These are phyloP conservation scores for Sporisorium reilianum DNA, from an alignment of 1,284 basidiomycete genomes.

Conservation along the genomic window DNA sequence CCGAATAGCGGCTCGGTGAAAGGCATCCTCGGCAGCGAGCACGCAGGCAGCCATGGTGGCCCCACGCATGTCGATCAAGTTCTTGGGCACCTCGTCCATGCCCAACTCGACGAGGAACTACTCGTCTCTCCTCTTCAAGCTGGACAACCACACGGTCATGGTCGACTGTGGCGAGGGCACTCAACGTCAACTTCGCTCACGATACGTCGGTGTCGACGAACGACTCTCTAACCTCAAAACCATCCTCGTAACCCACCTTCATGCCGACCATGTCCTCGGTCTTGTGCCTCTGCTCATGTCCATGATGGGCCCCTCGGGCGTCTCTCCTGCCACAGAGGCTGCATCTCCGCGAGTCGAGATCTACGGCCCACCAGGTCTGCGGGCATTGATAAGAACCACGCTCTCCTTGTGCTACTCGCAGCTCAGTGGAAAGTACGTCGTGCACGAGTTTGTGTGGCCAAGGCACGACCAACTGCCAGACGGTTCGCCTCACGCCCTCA, in stretches of 20 bases:
- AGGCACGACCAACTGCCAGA: conserved; percentile 11
- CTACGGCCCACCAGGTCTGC: conserved; percentile 62
- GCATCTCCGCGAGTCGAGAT: conserved; percentile 55
- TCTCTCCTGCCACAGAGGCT: conserved; percentile 12
- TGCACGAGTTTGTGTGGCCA: conserved; percentile 66
- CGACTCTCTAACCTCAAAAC: conserved; percentile 59
- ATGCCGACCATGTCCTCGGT: conserved; percentile 65
- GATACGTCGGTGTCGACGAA: conserved; percentile 57
- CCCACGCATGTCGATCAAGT: conserved; percentile 56
- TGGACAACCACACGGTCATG: conserved; percentile 61
- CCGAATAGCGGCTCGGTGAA: background rate
- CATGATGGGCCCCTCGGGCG: conserved; percentile 62
- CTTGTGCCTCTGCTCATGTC: conserved; percentile 64
- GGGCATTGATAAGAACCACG: conserved; percentile 62
- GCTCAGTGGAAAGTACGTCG: conserved; percentile 60
- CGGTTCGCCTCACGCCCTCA: conserved; percentile 18
- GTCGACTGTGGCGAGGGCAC: conserved; percentile 68
- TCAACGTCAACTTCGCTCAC: conserved; percentile 59
- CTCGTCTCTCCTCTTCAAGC: conserved; percentile 63
- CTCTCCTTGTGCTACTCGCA: conserved; percentile 63
- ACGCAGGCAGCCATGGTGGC: conserved; percentile 33
- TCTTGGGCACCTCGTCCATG: conserved; percentile 66
- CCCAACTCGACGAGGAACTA: conserved; percentile 64
- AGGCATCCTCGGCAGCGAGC: background rate
- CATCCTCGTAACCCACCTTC: conserved; percentile 66